Base-by-base conservation (phyloP, 352 stramenopile species). In the Phytophthora constricta region DNA sequence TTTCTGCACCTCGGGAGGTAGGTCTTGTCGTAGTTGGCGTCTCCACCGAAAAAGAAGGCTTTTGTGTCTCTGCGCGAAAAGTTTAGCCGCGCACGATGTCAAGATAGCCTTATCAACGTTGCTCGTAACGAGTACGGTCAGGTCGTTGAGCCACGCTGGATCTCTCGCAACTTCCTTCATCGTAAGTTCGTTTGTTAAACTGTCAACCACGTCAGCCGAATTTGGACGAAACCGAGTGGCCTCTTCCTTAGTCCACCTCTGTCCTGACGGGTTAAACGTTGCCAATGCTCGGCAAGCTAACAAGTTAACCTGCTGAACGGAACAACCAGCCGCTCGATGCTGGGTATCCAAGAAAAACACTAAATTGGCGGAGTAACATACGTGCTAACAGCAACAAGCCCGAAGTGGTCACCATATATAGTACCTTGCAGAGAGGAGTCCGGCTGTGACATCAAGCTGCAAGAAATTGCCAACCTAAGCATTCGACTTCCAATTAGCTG, bases 381-480 rank as follows among this genome's bases (percentile, higher is more conserved):
- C 45, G 41, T 7, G 60, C 52, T 25, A 2, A 53, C 9, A 58
- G 10, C 3, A 58, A 14, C 7, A 19, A 23, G 13, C 5, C 17
- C 19, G 33, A 39, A n/a, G 3, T 53, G 0, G 48, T 33, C 0
- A 39, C 27, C 3, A 37, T 19, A 22, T 70, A 64, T 5, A 70
- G 14, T 13, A 60, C 48, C 16, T 70, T 70, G 39, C 62, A 70
- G 1, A 70, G 17, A 7, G 59, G 17, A 4, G 37, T 63, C 62
- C 62, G 0, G 17, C 27, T 1, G 49, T 56, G 16, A 67, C 56
- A n/a, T 54, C 26, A 0, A 63, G 22, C 27, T 72, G 57, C 8
- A 67, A 37, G n/a, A 72, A 72, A 45, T 67, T 57, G n/a, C 52
- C 64, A 22, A 19, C 39, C 52, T 60, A 19, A 19, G 49, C 31